Evolutionary conservation across 176 grass and related monocot species (phyloP), one percentile per base, ranked within the genome.

Genomic region (Cenchrus fungigraminus): DNA sequence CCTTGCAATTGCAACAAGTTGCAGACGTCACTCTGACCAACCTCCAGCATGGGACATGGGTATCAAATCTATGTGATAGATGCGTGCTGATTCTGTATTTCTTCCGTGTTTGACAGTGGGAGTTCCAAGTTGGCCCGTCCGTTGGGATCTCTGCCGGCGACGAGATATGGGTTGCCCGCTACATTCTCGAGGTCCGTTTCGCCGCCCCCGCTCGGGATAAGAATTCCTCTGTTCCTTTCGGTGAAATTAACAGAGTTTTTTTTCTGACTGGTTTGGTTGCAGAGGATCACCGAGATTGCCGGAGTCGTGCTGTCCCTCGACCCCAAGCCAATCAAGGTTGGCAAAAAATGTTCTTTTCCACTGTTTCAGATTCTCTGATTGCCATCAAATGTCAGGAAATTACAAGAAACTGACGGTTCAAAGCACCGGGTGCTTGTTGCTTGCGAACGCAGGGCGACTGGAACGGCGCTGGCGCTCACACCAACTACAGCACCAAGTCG

Each of bases 71-170:
- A 20, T 58, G 58, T 9, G 37, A 15, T 32, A n/a, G 68, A 60
- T 65, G 50, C 13, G n/a, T 66, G 13, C 14, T 79, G 31, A 86
- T 42, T 88, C 31, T 83, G 74, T 86, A 46, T 77, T 80, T 1
- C 10, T 55, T 84, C 64, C 25, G n/a, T 64, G 49, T 54, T 44
- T 40, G 58, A 76, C 88, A 97, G 95, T 98, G 95, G 95, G 96
- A 98, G 82, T 98, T 98, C 77, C 96, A 95, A 92, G 96, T 98
- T 7, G 96, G 96, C 5, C 96, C 93, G 17, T 95, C 91, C 44
- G 96, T 98, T 5, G 96, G 96, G 65, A 98, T 98, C 70, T 81
- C 87, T 1, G 96, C 91, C 9, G 73, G 17, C 10, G 96, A 98
- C 74, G 64, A 98, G 68, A 6, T 95, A 1, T 98, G 93, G 91